Conservation (phyloP, 1,284 basidiomycete species). For the Pseudozyma thailandica region DNA sequence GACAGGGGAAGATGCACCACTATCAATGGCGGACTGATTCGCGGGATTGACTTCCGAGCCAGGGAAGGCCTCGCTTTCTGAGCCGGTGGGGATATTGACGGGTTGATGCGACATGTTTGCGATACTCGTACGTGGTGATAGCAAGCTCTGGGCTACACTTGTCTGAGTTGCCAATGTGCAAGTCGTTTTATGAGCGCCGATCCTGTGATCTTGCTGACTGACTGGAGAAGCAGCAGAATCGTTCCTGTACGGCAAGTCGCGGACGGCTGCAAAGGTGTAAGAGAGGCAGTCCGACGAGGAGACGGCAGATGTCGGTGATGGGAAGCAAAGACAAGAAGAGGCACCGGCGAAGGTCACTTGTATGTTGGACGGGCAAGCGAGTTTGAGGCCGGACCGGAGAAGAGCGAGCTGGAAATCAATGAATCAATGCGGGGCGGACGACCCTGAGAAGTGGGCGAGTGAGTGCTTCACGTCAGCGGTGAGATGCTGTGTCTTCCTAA, state of each 20-base stretch:
- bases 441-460: not conserved
- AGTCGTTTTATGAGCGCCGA: too few relatives aligned
- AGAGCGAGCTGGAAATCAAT: constrained; percentile 20
- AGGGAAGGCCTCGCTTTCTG: not conserved
- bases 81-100: constrained; percentile 14
- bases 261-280: too few relatives aligned
- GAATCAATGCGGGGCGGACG: constrained; percentile 11
- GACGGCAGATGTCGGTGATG: not conserved
- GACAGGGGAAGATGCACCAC: constrained; percentile 29
- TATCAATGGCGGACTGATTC: constrained; percentile 34
- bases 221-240: too few relatives aligned
- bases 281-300: too few relatives aligned
- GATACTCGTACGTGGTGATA: not conserved
- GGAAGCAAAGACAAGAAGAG: not conserved
- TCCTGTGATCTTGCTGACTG: too few relatives aligned
- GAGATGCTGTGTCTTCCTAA: too few relatives aligned
- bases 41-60: constrained; percentile 5
- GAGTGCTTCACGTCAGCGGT: constrained; percentile 7
- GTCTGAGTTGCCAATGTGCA: too few relatives aligned
- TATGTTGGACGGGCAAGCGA: constrained; percentile 3
- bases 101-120: constrained; percentile 35
- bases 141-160: not conserved
- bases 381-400: constrained; percentile 27
- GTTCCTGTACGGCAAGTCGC: too few relatives aligned
- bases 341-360: not conserved